Evolutionary conservation across 495 filamentous ascomycete genomes (phyloP), one percentile per base, ranked within the genome.

Genomic region (Terfezia claveryi): DNA sequence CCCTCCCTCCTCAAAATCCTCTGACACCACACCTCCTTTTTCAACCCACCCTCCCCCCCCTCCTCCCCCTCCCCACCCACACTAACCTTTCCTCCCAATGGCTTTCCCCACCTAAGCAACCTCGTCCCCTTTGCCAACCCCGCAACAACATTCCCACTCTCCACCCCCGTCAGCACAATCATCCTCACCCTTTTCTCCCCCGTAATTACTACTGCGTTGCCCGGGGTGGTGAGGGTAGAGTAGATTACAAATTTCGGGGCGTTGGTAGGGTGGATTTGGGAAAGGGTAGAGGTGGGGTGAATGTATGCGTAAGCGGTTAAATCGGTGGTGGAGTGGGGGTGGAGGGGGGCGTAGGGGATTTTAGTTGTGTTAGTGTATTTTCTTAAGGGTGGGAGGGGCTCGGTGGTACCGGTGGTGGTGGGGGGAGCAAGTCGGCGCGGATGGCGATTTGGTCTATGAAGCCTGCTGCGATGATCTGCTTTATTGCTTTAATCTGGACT

Each of bases 391-490:
- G 77, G 72, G 54, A 82, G 80, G 2, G 83, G 83, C 5, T 51
- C 50, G 7, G 27, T 32, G 0, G 27, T 32, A 32, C 27, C 27
- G 27, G 27, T 32, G 2, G 27, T 32, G 1, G 86, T 83, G 73
- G 73, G 4, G 86, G 83, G 0, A 83, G 72, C 10, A 89, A 72
- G 65, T 96, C 88, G 3, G 87, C 86, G 57, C 91, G 85, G 63
- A 96, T 89, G 53, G 92, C 92, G 52, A 99, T 75, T 56, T 95
- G 82, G 70, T 96, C 92, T 59, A 99, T 80, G 71, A 94, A 99
- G 3, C 87, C 92, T 0, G 87, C 83, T 0, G 88, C 84, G 51
- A 85, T 76, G 63, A 96, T 88, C 64, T 94, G 86, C 62, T 88
- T 87, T 9, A 99, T 73, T 0, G 85, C 79, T 58, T 83, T 81